Evolutionary conservation across 768 basidiomycete genomes (phyloP), one percentile per base, ranked within the genome.

Genomic region (Piloderma croceum): DNA sequence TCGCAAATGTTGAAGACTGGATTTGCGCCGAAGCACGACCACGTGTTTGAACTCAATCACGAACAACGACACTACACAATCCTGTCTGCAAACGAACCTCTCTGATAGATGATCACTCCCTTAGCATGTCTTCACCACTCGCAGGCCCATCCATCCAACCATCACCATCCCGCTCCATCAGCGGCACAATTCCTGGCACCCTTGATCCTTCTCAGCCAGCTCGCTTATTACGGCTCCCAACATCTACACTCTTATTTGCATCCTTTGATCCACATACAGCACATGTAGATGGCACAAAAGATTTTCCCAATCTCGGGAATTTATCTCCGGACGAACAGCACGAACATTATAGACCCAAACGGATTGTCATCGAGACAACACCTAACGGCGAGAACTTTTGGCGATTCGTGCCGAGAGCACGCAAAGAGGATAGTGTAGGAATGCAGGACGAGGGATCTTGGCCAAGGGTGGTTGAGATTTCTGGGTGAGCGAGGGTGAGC

Each of bases 341-440:
- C n/a, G 69, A 71, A 27, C 62, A 68, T 1, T 68, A 68, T 35
- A 67, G 76, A 5, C 76, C 81, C 1, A 83, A 80, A 57, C 83
- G 87, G 38, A 67, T 90, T 51, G 83, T 89, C 2, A 68, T 89
- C 24, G 87, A 90, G 62, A 77, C 70, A 6, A 63, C 69, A 4
- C 67, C 76, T 0, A 69, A 65, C n/a, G 76, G 76, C 12, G 64
- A 69, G 25, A 70, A 67, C 35, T 71, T 67, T 43, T 90, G 86
- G 87, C 71, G 87, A 32, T 89, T 83, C 59, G 83, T 90, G 13
- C 87, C 87, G 24, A 75, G 70, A 36, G 84, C 86, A 3, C 71
- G 69, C 40, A 60, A 65, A 40, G 76, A 76, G 34, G n/a, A n/a
- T n/a, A n/a, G n/a, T n/a, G 69, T 73, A 6, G 79, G 74, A 4